Evolutionary conservation across 2,329 filamentous ascomycete genomes (phyloP).

Genomic region (Zymoseptoria pseudotritici): DNA sequence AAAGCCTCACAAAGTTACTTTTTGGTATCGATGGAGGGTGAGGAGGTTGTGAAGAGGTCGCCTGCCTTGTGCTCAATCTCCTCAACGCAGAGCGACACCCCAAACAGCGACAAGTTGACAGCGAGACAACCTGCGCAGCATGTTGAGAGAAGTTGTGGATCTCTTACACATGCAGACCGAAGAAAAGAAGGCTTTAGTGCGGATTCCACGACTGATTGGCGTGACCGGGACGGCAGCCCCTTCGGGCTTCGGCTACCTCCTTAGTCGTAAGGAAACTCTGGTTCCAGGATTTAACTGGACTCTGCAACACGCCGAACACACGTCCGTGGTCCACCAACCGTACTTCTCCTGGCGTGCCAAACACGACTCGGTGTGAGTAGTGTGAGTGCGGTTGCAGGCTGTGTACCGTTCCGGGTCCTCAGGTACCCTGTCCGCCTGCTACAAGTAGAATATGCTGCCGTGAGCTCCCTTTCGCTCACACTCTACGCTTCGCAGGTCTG

Average conservation of each 20-base stretch:
- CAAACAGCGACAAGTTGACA: neutral
- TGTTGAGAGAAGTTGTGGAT: neutral
- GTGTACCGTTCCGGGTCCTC: neutral
- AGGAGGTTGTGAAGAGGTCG: neutral
- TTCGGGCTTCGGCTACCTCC: neutral
- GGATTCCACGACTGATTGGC: neutral
- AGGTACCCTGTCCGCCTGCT: constrained; percentile 4
- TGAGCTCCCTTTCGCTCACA: constrained; percentile 7
- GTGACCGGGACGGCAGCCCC: neutral
- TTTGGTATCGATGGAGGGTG: neutral
- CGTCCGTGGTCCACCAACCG: constrained; percentile 3
- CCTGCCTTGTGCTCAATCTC: neutral
- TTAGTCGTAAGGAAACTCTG: neutral
- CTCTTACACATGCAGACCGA: neutral
- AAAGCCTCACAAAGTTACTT: neutral
- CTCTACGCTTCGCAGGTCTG: constrained; percentile 21
- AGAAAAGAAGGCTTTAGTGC: neutral
- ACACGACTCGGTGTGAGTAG: constrained; percentile 1
- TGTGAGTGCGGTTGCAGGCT: constrained; percentile 1
- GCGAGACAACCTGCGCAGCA: neutral
- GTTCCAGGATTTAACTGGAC: constrained; percentile 5
- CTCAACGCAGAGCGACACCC: neutral
- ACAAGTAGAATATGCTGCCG: constrained; percentile 10
- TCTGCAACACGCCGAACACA: constrained; percentile 2
- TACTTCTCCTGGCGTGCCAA: constrained; percentile 2